Base-by-base conservation (phyloP, 305 asterid species). In the Euphrasia arctica region DNA sequence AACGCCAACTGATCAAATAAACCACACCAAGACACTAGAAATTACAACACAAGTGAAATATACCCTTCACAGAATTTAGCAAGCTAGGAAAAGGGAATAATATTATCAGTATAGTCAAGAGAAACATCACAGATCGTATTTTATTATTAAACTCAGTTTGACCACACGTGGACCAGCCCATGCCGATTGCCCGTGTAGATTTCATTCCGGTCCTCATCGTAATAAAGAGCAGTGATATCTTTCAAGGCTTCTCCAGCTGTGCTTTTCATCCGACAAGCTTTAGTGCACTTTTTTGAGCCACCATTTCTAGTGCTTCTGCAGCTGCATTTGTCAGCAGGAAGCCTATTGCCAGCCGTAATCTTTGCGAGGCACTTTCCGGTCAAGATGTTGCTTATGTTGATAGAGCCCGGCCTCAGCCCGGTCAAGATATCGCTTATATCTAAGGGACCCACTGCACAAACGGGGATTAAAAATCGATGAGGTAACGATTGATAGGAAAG, bases 121-220 rank as follows among this genome's bases (percentile, higher is more conserved):
- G 52, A n/a, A 47, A 10, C 52, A 47, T 10, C 1, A 39, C 43
- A 0, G 43, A 39, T 10, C 54, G 56, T 50, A 50, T 5, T 15
- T 13, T 13, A 50, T 50, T 12, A 50, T 18, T 9, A 18, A 51
- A 51, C 4, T 15, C 73, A 85, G 78, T 80, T 88, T 48, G 95
- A 80, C 96, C 96, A 88, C 29, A 88, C 96, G 72, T 88, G 95
- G 71, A 88, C 83, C 41, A 80, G 77, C 28, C 94, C 96, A 45
- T 64, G 75, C 79, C 83, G 77, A 68, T 88, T 85, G 31, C 96
- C 96, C 1, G 96, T 88, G 63, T 85, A 88, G 61, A 88, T 88
- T 76, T 88, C 96, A 7, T 88, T 88, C 4, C 96, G 89, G 47
- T 88, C 96, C 78, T 88, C 96, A 25, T 88, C 94, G n/a, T 88